Evolutionary conservation across 768 basidiomycete species (phyloP).

Genomic region (Ramaria sp.): DNA sequence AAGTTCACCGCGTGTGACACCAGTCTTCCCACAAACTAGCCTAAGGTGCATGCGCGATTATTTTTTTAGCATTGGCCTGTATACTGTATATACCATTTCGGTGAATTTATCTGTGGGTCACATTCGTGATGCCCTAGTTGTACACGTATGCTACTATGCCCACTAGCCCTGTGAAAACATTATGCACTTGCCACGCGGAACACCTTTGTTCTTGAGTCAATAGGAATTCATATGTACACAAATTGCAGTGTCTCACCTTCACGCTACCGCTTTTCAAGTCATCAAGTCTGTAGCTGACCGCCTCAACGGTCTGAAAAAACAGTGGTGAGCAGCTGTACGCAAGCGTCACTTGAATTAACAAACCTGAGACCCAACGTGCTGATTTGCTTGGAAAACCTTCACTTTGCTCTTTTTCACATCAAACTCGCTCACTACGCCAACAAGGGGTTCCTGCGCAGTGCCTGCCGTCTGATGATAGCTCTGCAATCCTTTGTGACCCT

Average conservation of each 20-base stretch:
- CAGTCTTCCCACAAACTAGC: not conserved
- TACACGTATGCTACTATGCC: not conserved
- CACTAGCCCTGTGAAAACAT: conserved; percentile 6
- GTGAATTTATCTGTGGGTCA: not conserved
- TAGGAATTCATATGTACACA: not conserved
- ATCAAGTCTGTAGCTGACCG: conserved; percentile 78
- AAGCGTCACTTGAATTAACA: conserved; percentile 17
- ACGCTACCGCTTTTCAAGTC: conserved; percentile 80
- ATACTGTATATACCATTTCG: not conserved
- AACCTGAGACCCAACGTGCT: conserved; percentile 76
- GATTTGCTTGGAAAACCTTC: conserved; percentile 76
- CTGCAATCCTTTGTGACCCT: conserved; percentile 70
- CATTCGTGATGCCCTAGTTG: not conserved
- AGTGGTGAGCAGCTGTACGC: conserved; percentile 22
- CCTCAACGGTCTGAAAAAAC: conserved; percentile 48
- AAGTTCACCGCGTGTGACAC: not conserved
- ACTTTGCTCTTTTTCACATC: conserved; percentile 85
- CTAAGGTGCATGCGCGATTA: not conserved
- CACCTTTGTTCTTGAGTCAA: conserved; percentile 19
- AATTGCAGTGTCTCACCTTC: conserved; percentile 38
- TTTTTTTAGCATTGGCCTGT: not conserved
- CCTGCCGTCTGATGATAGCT: conserved; percentile 55
- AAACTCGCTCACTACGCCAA: conserved; percentile 73
- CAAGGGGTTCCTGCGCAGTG: conserved; percentile 44
- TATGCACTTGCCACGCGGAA: conserved; percentile 31